Conservation (phyloP, 2,329 filamentous ascomycete genomes). For the Teratosphaeria viscida region DNA sequence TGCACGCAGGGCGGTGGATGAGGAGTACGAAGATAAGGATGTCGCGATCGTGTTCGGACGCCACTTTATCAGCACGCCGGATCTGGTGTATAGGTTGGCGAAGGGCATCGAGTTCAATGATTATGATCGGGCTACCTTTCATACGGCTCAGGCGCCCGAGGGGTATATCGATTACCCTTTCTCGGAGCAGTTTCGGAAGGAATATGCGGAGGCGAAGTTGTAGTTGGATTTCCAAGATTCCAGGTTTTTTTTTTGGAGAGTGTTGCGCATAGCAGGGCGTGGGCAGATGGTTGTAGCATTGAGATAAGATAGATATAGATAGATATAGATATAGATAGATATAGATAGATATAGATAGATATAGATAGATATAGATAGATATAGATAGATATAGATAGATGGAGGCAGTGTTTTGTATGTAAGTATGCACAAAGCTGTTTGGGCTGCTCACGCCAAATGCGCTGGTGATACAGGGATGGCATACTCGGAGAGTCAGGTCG, state of each 20-base stretch:
- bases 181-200: slow-evolving; percentile 8
- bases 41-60: slow-evolving; percentile 39
- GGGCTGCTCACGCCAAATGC: neutral
- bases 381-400: no score
- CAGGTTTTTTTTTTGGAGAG: neutral
- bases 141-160: slow-evolving; percentile 26
- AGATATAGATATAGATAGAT: no score
- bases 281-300: neutral
- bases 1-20: slow-evolving; percentile 25
- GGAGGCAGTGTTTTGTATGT: no score
- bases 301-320: no score
- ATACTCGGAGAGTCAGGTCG: neutral
- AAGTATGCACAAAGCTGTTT: neutral
- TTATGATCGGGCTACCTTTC: slow-evolving; percentile 37
- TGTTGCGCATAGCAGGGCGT: neutral
- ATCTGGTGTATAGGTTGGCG: slow-evolving; percentile 35
- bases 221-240: neutral
- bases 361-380: no score
- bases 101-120: slow-evolving; percentile 32
- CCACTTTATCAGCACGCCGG: slow-evolving; percentile 40
- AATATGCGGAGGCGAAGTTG: slow-evolving; percentile 2
- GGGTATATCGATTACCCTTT: slow-evolving; percentile 35
- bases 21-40: slow-evolving; percentile 30
- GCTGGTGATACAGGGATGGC: neutral
- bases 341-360: no score